phyloP scores from a whole-genome alignment of 2,329 filamentous ascomycete species.

The Ophiocordyceps robertsii region DNA sequence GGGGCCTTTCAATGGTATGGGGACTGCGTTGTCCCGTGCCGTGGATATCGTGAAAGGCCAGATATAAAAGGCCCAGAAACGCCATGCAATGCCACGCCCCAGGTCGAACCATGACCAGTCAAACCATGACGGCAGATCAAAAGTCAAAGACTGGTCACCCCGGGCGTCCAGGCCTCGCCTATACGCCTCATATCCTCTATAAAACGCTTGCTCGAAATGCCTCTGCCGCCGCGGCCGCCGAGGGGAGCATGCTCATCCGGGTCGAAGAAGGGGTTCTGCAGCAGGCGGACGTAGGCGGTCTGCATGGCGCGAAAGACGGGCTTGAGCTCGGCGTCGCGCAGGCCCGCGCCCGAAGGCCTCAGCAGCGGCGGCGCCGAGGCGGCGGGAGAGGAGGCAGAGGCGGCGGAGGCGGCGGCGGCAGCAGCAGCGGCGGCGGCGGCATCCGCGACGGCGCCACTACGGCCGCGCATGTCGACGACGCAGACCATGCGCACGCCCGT shows the following conservation, averaged over 20 bases:
- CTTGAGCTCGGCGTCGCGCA: conserved; percentile 79
- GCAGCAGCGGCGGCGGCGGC: conserved; percentile 3
- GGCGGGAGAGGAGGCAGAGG: neutral
- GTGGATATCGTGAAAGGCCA: conserved; percentile 3
- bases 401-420: conserved; percentile 1
- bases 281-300: conserved; percentile 73
- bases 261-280: conserved; percentile 91
- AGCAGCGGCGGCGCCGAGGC: neutral
- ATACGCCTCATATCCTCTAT: conserved; percentile 72
- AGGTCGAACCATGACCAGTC: neutral
- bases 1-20: neutral
- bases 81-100: neutral
- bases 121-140: neutral
- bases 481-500: conserved; percentile 85
- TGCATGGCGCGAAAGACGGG: conserved; percentile 86
- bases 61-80: neutral
- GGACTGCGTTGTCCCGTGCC: neutral
- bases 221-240: conserved; percentile 40
- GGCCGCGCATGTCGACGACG: conserved; percentile 80
- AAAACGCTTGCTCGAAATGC: conserved; percentile 74
- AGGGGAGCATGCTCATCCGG: conserved; percentile 68
- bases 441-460: conserved; percentile 27
- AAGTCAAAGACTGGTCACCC: conserved; percentile 44
- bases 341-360: conserved; percentile 39
- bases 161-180: conserved; percentile 72